phyloP scores from a whole-genome alignment of 169 alveolate species.

The Eimeria falciformis region DNA sequence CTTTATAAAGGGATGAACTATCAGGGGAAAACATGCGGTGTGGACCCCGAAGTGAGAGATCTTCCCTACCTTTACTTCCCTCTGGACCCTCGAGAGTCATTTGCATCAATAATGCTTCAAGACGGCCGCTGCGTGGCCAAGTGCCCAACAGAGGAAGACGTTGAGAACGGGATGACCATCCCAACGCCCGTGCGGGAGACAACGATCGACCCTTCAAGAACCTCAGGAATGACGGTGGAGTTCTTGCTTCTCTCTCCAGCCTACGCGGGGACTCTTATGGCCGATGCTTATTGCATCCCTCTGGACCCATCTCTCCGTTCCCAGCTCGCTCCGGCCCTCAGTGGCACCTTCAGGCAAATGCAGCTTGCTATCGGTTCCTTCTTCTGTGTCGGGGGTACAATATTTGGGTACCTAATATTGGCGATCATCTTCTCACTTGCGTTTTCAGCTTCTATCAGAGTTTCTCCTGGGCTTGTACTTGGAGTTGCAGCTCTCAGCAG shows the following conservation, averaged over 20 bases:
- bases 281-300: conserved; percentile 78
- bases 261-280: conserved; percentile 74
- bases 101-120: conserved; percentile 55
- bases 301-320: conserved; percentile 71
- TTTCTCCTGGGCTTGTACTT: conserved; percentile 69
- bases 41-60: conserved; percentile 66
- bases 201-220: not conserved
- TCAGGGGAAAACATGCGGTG: conserved; percentile 79
- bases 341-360: conserved; percentile 58
- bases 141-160: conserved; percentile 75
- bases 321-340: conserved; percentile 43
- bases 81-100: conserved; percentile 75
- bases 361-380: conserved; percentile 77
- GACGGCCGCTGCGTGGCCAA: conserved; percentile 73
- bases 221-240: conserved; percentile 64
- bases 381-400: conserved; percentile 47
- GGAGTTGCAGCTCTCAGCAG: conserved; percentile 68
- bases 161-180: conserved; percentile 68
- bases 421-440: conserved; percentile 50
- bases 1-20: conserved; percentile 73
- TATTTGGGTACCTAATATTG: conserved; percentile 51
- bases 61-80: conserved; percentile 75
- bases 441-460: conserved; percentile 43
- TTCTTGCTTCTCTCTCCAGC: conserved; percentile 70
- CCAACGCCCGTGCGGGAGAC: conserved; percentile 70